These are phyloP conservation scores for Candida peoriensis DNA, from an alignment of 805 yeast genomes.

Conservation along the genomic window DNA sequence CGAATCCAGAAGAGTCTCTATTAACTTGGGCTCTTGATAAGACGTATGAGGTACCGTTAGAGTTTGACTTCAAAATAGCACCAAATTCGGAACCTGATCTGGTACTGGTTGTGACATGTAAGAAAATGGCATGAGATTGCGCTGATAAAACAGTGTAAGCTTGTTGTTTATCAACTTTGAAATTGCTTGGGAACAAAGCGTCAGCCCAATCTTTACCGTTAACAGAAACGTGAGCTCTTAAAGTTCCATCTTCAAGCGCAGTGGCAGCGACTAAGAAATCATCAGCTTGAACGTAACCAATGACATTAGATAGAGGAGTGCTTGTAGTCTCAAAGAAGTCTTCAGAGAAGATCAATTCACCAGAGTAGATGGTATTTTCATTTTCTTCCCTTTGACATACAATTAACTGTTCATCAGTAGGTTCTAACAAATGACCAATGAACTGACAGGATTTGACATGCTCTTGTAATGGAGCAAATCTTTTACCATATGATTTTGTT, in stretches of 20 bases:
- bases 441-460: slow-evolving; percentile 61
- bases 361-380: slow-evolving; percentile 26
- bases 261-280: slow-evolving; percentile 72
- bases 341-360: slow-evolving; percentile 27
- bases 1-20: slow-evolving; percentile 67
- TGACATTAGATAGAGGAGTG: slow-evolving; percentile 48
- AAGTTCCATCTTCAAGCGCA: slow-evolving; percentile 41
- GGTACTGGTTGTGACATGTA: slow-evolving; percentile 72
- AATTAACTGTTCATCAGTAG: slow-evolving; percentile 46
- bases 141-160: slow-evolving; percentile 81
- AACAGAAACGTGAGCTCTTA: slow-evolving; percentile 68
- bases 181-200: slow-evolving; percentile 69
- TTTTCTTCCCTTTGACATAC: slow-evolving; percentile 52
- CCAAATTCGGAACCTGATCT: slow-evolving; percentile 60
- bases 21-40: slow-evolving; percentile 66
- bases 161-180: slow-evolving; percentile 53
- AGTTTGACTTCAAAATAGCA: slow-evolving; percentile 78
- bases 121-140: slow-evolving; percentile 62
- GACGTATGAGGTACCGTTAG: slow-evolving; percentile 85
- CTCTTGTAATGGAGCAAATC: slow-evolving; percentile 50
- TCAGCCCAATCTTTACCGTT: slow-evolving; percentile 77
- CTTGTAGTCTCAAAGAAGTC: slow-evolving; percentile 24
- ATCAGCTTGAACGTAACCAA: slow-evolving; percentile 71
- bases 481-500: slow-evolving; percentile 63
- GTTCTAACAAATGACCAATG: slow-evolving; percentile 48